Evolutionary conservation across 2,329 filamentous ascomycete genomes (phyloP).

Genomic region (Rhynchosporium secalis): DNA sequence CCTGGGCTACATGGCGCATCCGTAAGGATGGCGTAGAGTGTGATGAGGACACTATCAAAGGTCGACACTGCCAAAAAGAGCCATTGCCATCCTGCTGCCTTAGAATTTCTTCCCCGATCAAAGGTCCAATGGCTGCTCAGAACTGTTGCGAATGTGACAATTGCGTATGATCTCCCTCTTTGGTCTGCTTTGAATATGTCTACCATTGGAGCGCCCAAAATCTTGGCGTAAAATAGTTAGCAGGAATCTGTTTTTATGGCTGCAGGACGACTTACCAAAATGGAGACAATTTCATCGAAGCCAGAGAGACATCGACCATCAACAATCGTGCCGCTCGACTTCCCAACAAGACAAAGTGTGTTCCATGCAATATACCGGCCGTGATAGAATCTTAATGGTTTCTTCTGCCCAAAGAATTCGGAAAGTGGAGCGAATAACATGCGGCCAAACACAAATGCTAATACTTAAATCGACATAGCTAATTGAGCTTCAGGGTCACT

Average conservation of each 20-base stretch:
- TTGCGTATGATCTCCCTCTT: conserved; percentile 44
- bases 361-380: conserved; percentile 55
- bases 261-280: conserved; percentile 43
- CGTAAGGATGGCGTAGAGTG: conserved; percentile 48
- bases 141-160: conserved; percentile 51
- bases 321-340: conserved; percentile 44
- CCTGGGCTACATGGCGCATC: conserved; percentile 49
- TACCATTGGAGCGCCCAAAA: neutral
- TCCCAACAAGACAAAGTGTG: conserved; percentile 48
- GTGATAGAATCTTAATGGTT: conserved; percentile 45
- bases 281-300: conserved; percentile 47
- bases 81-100: conserved; percentile 53
- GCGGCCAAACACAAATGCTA: conserved; percentile 51
- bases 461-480: conserved; percentile 45
- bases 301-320: conserved; percentile 47
- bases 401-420: conserved; percentile 47
- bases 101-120: conserved; percentile 47
- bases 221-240: neutral
- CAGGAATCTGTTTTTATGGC: neutral
- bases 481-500: conserved; percentile 45
- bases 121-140: conserved; percentile 54
- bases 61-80: conserved; percentile 51
- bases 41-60: conserved; percentile 44
- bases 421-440: conserved; percentile 49
- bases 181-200: conserved; percentile 34